Percentiles rank a stretch among this genome's conserved stretches.
Evolutionary conservation across 2,329 filamentous ascomycete species (phyloP).

Genomic region (Pseudogymnoascus sp.): DNA sequence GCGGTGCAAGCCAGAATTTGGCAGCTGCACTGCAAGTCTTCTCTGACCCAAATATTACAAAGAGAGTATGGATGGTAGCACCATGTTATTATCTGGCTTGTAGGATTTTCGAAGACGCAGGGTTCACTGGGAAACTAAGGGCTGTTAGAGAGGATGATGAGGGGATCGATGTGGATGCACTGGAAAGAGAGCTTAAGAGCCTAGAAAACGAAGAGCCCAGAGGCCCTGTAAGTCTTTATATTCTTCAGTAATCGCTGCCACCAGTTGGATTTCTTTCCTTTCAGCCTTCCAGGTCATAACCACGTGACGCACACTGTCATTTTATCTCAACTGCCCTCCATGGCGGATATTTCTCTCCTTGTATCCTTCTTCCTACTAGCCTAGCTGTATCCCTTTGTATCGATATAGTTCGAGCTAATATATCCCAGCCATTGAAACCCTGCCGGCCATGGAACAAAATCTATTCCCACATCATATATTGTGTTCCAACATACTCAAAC

Average conservation of each 20-base stretch:
- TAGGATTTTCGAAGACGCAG: conserved; percentile 58
- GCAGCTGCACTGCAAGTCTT: conserved; percentile 57
- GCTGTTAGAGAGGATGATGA: conserved; percentile 58
- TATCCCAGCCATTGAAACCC: conserved; percentile 9
- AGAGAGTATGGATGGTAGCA: conserved; percentile 57
- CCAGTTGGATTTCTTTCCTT: neutral
- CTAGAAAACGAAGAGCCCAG: conserved; percentile 13
- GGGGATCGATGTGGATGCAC: conserved; percentile 52
- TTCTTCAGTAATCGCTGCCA: neutral
- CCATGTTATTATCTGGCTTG: conserved; percentile 62
- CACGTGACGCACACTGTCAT: neutral
- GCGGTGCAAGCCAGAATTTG: conserved; percentile 61
- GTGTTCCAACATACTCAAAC: conserved; percentile 64
- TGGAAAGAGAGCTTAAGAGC: conserved; percentile 41
- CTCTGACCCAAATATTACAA: conserved; percentile 57
- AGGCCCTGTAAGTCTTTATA: conserved; percentile 12
- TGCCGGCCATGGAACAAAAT: conserved; percentile 45
- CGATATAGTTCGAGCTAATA: neutral
- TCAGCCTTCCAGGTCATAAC: neutral
- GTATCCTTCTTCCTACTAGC: neutral
- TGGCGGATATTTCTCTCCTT: neutral
- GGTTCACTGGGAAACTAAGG: conserved; percentile 50
- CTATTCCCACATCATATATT: conserved; percentile 63
- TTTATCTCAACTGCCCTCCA: neutral
- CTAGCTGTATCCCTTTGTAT: neutral